A percentile compares a stretch with the other conserved stretches of the same genome.
Evolutionary conservation across 495 filamentous ascomycete species (phyloP).

Genomic region (Monascus purpureus): DNA sequence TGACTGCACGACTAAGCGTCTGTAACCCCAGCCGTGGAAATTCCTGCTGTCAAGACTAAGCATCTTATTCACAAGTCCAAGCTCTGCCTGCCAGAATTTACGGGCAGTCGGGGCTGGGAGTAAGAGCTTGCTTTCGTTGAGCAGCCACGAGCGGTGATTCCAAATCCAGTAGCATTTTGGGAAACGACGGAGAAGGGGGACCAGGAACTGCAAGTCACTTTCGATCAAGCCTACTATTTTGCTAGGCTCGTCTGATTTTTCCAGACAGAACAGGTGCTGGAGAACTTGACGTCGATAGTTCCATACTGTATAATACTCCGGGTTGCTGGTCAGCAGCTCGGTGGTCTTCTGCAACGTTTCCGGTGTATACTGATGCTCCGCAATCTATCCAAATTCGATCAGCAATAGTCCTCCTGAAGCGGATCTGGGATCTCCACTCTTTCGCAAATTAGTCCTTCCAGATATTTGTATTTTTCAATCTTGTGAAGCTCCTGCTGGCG

Average conservation of each 20-base stretch:
- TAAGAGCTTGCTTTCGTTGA: conserved; percentile 52
- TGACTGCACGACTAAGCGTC: conserved; percentile 54
- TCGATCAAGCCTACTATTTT: conserved; percentile 39
- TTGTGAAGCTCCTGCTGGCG: conserved; percentile 54
- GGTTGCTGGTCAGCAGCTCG: conserved; percentile 70
- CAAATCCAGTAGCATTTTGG: conserved; percentile 99
- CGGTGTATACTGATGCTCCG: conserved; percentile 42
- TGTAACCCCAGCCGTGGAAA: conserved; percentile 95
- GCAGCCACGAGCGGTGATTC: conserved; percentile 87
- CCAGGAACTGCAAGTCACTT: conserved; percentile 62
- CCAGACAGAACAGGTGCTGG: conserved; percentile 29
- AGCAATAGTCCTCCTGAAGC: not conserved
- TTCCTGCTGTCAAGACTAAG: conserved; percentile 74
- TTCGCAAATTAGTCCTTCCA: conserved; percentile 50
- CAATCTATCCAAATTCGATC: conserved; percentile 26
- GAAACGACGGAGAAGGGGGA: conserved; percentile 67
- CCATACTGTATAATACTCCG: conserved; percentile 98
- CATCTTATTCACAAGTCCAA: conserved; percentile 74
- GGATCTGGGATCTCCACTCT: conserved; percentile 26
- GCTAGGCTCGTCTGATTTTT: conserved; percentile 6
- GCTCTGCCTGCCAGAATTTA: conserved; percentile 68
- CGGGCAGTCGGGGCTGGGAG: conserved; percentile 41
- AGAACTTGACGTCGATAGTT: conserved; percentile 71
- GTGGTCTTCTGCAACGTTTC: conserved; percentile 64
- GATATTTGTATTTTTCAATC: conserved; percentile 62